These are phyloP conservation scores for Trichoderma sp. DNA, from an alignment of 2,329 filamentous ascomycete genomes.

Conservation along the genomic window DNA sequence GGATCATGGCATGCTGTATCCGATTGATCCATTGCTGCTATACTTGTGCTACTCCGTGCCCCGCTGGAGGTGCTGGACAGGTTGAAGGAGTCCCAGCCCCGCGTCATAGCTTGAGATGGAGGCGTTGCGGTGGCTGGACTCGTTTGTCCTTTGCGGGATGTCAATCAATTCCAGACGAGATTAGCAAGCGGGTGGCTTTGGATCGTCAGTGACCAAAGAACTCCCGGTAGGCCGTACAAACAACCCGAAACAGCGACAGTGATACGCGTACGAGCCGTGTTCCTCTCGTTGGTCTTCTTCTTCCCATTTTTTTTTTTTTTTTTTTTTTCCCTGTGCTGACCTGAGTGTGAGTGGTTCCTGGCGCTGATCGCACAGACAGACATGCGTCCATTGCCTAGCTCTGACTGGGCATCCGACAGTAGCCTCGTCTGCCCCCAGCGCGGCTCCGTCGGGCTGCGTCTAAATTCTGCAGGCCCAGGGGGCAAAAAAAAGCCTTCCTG, in stretches of 20 bases:
- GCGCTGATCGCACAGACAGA: constrained; percentile 1
- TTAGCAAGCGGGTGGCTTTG: neutral
- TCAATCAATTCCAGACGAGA: neutral
- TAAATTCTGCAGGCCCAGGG: neutral
- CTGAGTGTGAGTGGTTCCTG: constrained; percentile 8
- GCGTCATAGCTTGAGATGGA: neutral
- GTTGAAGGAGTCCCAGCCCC: neutral
- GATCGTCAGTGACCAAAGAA: neutral
- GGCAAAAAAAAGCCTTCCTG: neutral
- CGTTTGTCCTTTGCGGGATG: neutral
- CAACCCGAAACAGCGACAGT: neutral
- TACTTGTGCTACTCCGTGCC: neutral
- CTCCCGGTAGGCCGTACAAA: neutral
- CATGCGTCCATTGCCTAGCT: constrained; percentile 2
- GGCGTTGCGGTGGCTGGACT: neutral
- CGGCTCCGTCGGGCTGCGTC: neutral
- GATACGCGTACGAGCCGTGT: neutral
- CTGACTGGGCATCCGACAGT: constrained; percentile 10
- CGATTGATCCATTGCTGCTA: neutral
- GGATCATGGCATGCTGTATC: neutral
- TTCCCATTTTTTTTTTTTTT: neutral
- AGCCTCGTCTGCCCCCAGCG: neutral
- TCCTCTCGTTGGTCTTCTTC: neutral
- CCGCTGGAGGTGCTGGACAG: neutral
- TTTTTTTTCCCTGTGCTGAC: constrained; percentile 19